phyloP scores from a whole-genome alignment of 306 rosid genomes.

The Castanospermum australe region DNA sequence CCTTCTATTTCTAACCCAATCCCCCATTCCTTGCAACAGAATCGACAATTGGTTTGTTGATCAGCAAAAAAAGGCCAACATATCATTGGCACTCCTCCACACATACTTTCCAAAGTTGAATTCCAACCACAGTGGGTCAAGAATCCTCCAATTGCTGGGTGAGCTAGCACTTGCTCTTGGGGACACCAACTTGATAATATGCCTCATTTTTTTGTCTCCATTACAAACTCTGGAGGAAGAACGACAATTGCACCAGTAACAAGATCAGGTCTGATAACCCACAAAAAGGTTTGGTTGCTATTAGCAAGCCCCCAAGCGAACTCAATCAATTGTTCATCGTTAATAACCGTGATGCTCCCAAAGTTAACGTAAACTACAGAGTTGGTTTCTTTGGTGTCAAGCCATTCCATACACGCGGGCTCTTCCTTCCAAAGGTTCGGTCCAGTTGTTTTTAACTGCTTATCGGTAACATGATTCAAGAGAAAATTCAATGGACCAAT shows the following conservation, averaged over 20 bases:
- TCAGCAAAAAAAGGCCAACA: slow-evolving; percentile 84
- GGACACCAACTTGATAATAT: slow-evolving; percentile 58
- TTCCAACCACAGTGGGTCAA: slow-evolving; percentile 80
- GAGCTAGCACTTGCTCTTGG: slow-evolving; percentile 58
- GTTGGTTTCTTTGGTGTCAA: slow-evolving; percentile 34
- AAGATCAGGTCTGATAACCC: slow-evolving; percentile 66
- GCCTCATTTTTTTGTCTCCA: slow-evolving; percentile 42
- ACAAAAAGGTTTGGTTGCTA: slow-evolving; percentile 45
- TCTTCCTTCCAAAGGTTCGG: slow-evolving; percentile 81
- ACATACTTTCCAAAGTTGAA: slow-evolving; percentile 63
- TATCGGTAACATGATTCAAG: slow-evolving; percentile 12
- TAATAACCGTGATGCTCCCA: slow-evolving; percentile 69
- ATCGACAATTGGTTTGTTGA: slow-evolving; percentile 73
- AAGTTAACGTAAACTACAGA: slow-evolving; percentile 71
- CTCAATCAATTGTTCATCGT: slow-evolving; percentile 47
- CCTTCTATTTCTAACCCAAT: slow-evolving; percentile 66
- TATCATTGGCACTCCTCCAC: slow-evolving; percentile 61
- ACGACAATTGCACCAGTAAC: slow-evolving; percentile 35
- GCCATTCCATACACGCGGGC: slow-evolving; percentile 57
- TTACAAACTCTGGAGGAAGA: slow-evolving; percentile 40
- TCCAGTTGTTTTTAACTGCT: slow-evolving; percentile 23
- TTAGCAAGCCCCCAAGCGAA: slow-evolving; percentile 80
- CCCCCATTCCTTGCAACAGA: slow-evolving; percentile 55
- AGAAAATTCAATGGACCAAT: slow-evolving; percentile 59
- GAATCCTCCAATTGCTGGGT: slow-evolving; percentile 63